Conservation (phyloP, 768 basidiomycete species). For the Serendipita sp. region DNA sequence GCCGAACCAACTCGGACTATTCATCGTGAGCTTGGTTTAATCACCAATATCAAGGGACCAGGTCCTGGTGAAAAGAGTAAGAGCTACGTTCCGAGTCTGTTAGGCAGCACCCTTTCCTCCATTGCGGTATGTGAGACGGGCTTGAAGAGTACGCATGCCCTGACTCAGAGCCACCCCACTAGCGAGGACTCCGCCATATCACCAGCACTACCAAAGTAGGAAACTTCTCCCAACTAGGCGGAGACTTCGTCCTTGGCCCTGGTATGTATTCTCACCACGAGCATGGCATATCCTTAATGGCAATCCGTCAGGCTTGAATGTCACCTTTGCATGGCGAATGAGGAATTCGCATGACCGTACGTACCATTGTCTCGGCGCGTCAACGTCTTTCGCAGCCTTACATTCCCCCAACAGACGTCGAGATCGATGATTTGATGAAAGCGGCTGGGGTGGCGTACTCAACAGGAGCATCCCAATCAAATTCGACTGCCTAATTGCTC, state of each 20-base stretch:
- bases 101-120: constrained; percentile 10
- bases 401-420: no score
- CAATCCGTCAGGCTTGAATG: background rate
- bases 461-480: background rate
- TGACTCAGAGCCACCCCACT: background rate
- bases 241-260: constrained; percentile 47
- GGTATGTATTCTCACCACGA: constrained; percentile 22
- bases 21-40: constrained; percentile 48
- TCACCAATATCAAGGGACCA: constrained; percentile 25
- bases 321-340: constrained; percentile 39
- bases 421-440: constrained; percentile 34
- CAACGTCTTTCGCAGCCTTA: background rate
- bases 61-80: constrained; percentile 16
- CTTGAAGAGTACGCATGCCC: background rate
- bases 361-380: constrained; percentile 7
- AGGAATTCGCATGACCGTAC: constrained; percentile 43
- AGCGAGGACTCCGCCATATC: background rate
- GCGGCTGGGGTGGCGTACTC: constrained; percentile 24
- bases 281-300: no score
- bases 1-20: constrained; percentile 48
- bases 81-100: constrained; percentile 16
- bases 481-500: no score
- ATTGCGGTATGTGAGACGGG: background rate
- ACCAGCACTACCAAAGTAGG: constrained; percentile 20
- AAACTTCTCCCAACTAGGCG: constrained; percentile 44